Evolutionary conservation across 345 rosid species (phyloP), one percentile per base, ranked within the genome.

Genomic region (Citrus maxima): DNA sequence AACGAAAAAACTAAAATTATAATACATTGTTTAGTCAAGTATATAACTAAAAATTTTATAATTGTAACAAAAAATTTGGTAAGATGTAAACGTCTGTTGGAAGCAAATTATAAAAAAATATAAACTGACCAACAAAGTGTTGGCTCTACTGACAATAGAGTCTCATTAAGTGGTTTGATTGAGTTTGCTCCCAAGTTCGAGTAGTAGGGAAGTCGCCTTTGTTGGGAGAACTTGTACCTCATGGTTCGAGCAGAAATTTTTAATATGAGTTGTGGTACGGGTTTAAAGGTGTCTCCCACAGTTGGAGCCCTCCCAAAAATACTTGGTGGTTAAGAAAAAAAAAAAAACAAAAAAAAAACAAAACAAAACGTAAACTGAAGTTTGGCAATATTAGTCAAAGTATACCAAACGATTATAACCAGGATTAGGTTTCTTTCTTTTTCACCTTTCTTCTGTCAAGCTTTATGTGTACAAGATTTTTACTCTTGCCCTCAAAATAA

Each of bases 241-340:
- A 0, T 0, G 4, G 32, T 30, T 30, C 4, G 32, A 30, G 4
- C 0, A 0, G 0, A 0, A 0, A 30, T 0, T 28, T 28, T 0
- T 30, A 30, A 0, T 30, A 0, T 3, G 4, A 2, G 0, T 30
- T 30, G 0, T 30, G 32, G 32, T 3, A 30, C 32, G 4, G 4
- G 0, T 3, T 30, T 30, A 30, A 30, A 30, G 4, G 4, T 3
- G 0, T 0, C 0, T 30, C 4, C 0, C 4, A 30, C 4, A 30
- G 0, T 30, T 30, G 0, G 4, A 0, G 0, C 0, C 4, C 0
- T 30, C 4, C 4, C 4, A 0, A 30, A 0, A 30, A 30, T 30
- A 30, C 0, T 3, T 30, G 0, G 4, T 30, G 4, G 0, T 30
- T 30, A 30, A 30, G 32, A 3, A 0, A 3, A 30, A 30, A 30